phyloP scores from a whole-genome alignment of 495 filamentous ascomycete species.

The Barbatosphaeria neglecta region DNA sequence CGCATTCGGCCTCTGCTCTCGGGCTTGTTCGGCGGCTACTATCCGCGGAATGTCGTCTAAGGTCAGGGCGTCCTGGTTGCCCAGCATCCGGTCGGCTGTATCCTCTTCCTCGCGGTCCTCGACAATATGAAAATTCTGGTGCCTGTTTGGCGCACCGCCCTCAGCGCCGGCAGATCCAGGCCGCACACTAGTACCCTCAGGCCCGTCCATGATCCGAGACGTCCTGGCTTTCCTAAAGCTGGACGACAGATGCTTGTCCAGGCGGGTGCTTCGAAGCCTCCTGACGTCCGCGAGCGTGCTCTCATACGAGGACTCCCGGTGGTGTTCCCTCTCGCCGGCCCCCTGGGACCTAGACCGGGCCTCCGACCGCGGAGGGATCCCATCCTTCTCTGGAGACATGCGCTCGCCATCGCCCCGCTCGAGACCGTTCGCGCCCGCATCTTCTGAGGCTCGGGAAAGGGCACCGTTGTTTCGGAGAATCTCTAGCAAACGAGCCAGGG shows the following conservation, averaged over 20 bases:
- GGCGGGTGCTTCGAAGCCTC: slow-evolving; percentile 77
- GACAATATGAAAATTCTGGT: slow-evolving; percentile 65
- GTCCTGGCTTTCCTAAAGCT: slow-evolving; percentile 83
- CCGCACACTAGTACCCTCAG: slow-evolving; percentile 62
- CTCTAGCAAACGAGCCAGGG: slow-evolving; percentile 77
- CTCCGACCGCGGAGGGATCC: slow-evolving; percentile 45
- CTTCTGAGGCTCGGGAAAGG: slow-evolving; percentile 65
- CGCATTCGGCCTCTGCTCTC: slow-evolving; percentile 76
- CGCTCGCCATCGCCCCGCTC: slow-evolving; percentile 56
- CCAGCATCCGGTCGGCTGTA: slow-evolving; percentile 68
- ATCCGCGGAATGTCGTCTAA: slow-evolving; percentile 97
- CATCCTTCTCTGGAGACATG: slow-evolving; percentile 27
- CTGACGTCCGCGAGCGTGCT: slow-evolving; percentile 93
- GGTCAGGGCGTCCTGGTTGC: slow-evolving; percentile 81
- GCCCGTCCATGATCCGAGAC: slow-evolving; percentile 86
- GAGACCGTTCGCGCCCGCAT: slow-evolving; percentile 56
- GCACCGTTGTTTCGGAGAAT: slow-evolving; percentile 75
- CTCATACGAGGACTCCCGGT: slow-evolving; percentile 71
- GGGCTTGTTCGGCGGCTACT: slow-evolving; percentile 87
- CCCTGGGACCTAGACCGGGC: slow-evolving; percentile 64
- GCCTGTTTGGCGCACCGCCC: slow-evolving; percentile 41
- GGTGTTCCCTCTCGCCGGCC: slow-evolving; percentile 44
- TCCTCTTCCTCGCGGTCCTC: slow-evolving; percentile 71
- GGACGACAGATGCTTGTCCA: slow-evolving; percentile 86
- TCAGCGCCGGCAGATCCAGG: slow-evolving; percentile 72